Percentiles rank a stretch among this genome's conserved stretches.
Evolutionary conservation across 805 yeast genomes (phyloP).

Genomic region (Metschnikowia amazonensis): DNA sequence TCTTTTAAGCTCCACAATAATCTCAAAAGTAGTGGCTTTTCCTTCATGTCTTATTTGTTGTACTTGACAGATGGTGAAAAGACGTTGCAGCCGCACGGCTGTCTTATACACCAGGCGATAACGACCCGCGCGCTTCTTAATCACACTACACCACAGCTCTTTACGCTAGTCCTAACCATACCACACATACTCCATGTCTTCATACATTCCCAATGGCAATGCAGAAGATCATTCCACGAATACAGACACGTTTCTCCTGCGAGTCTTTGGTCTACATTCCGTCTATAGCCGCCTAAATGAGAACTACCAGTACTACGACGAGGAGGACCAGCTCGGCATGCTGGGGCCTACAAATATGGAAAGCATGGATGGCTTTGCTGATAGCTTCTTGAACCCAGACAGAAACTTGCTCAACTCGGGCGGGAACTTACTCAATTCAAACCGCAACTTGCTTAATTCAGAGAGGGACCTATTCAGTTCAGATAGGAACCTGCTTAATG

Average conservation of each 20-base stretch:
- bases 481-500: not conserved
- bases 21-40: too few relatives aligned
- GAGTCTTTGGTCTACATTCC: conserved; percentile 56
- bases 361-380: not conserved
- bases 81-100: not conserved
- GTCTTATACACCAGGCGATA: conserved; percentile 6
- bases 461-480: too few relatives aligned
- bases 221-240: conserved; percentile 3
- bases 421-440: not conserved
- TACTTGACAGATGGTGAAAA: too few relatives aligned
- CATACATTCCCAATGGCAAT: not conserved
- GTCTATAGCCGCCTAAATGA: conserved; percentile 40
- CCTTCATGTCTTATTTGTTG: too few relatives aligned
- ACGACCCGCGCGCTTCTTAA: conserved; percentile 2
- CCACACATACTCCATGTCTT: conserved; percentile 2
- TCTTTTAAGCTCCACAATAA: too few relatives aligned
- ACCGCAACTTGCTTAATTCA: not conserved
- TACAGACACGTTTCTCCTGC: conserved; percentile 56
- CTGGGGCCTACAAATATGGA: not conserved
- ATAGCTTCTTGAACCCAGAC: not conserved
- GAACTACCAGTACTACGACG: conserved; percentile 38
- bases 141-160: not conserved
- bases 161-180: not conserved
- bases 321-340: conserved; percentile 21
- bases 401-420: not conserved